A percentile compares a stretch with the other conserved stretches of the same genome.
phyloP scores from a whole-genome alignment of 1,284 basidiomycete genomes.

The Hemileia vastatrix region DNA sequence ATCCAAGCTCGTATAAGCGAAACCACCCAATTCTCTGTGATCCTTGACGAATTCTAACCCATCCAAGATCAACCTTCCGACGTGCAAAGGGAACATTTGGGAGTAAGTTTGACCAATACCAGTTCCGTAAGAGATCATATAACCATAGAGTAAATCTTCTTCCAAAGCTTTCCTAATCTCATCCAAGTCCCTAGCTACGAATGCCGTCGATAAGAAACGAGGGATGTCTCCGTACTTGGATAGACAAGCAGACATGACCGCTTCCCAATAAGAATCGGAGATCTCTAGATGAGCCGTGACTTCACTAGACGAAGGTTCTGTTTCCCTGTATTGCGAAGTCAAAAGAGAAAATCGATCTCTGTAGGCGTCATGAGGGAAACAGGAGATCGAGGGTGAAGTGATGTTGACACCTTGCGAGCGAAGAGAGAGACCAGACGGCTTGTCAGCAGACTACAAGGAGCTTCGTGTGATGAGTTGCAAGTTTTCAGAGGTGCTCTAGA shows the following conservation, averaged over 20 bases:
- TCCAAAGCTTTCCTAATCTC: conserved; percentile 26
- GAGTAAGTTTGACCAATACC: conserved; percentile 27
- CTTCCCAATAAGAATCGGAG: conserved; percentile 9
- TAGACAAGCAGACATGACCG: conserved; percentile 24
- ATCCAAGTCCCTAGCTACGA: conserved; percentile 28
- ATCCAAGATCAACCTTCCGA: conserved; percentile 26
- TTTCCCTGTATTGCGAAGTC: conserved; percentile 5
- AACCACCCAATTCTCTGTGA: conserved; percentile 23
- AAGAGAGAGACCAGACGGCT: neutral
- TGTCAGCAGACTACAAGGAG: neutral
- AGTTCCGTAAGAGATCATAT: conserved; percentile 29
- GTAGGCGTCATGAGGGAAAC: conserved; percentile 27
- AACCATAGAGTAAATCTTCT: conserved; percentile 22
- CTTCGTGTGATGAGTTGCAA: conserved; percentile 20
- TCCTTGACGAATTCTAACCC: conserved; percentile 28
- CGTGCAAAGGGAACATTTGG: conserved; percentile 27
- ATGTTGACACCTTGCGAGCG: conserved; percentile 7
- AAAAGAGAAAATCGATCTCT: conserved; percentile 26
- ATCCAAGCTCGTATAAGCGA: conserved; percentile 26
- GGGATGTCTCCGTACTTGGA: conserved; percentile 23
- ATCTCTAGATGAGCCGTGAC: neutral
- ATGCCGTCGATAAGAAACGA: conserved; percentile 26
- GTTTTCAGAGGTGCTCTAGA: conserved; percentile 12
- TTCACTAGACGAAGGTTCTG: neutral
- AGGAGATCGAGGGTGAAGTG: conserved; percentile 12